Base-by-base conservation (phyloP, 345 rosid genomes). In the Odontarrhena argentea region DNA sequence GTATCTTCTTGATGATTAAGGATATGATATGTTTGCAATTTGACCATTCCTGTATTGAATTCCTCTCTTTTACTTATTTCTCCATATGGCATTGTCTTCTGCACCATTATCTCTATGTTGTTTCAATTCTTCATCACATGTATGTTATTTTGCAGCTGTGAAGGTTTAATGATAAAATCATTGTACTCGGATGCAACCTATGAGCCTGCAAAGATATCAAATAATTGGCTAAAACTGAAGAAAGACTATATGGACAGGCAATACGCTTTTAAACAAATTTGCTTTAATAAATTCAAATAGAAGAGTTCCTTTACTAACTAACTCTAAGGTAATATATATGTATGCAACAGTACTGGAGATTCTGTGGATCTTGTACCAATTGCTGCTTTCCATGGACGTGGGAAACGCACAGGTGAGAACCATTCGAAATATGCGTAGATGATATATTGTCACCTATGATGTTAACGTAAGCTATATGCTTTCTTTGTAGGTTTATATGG, bases 231-330 rank as follows among this genome's bases (percentile, higher is more conserved):
- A 53, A 94, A 91, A 75, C 73, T 94, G 69, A 94, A 94, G 89
- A 94, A 91, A 79, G 97, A 91, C 83, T 94, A 88, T 58, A 94
- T 86, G 90, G 97, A 91, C 52, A 82, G 85, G 97, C 80, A 82
- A 74, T 71, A 18, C 34, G 65, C 55, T 43, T 36, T 50, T 15
- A 9, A 22, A 47, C 24, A 10, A 0, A 1, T 45, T 2, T 32
- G 22, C 22, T 22, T 35, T 10, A 9, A 36, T 65, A 30, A 12
- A 26, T 48, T 15, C 18, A 45, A 36, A 36, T 35, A 4, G 8
- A 47, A 28, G 5, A 44, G 22, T 18, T 67, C 10, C 13, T 43
- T 75, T 45, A 3, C 59, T 75, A 15, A 69, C 75, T 38, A 18
- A 18, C 22, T 18, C 22, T 63, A 25, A 30, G 37, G 41, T 61